Percentiles rank a stretch among this genome's conserved stretches.
Evolutionary conservation across 225 moss, liverwort and hornwort species (phyloP).

Genomic region (Anthoceros angustus): DNA sequence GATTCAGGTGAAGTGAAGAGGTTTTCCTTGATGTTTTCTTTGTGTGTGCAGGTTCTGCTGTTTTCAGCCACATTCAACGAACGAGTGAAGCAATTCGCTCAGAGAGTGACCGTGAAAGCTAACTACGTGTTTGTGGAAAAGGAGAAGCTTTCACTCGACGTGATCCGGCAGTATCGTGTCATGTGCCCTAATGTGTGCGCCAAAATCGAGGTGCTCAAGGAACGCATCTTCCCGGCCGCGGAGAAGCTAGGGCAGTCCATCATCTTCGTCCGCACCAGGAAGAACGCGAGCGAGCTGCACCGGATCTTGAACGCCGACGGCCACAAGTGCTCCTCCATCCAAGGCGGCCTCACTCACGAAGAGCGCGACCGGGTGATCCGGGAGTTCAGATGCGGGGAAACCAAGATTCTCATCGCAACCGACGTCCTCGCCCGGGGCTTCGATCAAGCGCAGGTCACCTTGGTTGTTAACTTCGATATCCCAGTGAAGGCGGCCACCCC

Average conservation of each 20-base stretch:
- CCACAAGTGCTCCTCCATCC: slow-evolving; percentile 79
- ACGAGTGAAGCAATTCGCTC: slow-evolving; percentile 59
- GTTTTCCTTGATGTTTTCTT: no score
- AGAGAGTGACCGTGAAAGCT: slow-evolving; percentile 48
- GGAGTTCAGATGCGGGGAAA: slow-evolving; percentile 80
- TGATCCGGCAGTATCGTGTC: slow-evolving; percentile 85
- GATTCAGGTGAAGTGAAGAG: no score
- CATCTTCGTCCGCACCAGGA: slow-evolving; percentile 74
- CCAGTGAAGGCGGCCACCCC: slow-evolving; percentile 38
- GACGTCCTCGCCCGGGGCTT: slow-evolving; percentile 95
- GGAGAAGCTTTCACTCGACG: slow-evolving; percentile 73
- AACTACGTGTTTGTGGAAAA: slow-evolving; percentile 75
- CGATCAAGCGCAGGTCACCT: slow-evolving; percentile 92
- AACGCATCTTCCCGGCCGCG: slow-evolving; percentile 73
- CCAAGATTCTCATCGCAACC: slow-evolving; percentile 82
- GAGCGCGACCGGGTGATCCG: slow-evolving; percentile 79
- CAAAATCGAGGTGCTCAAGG: slow-evolving; percentile 68
- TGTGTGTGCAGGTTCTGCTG: slow-evolving; percentile 43
- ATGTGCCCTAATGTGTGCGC: slow-evolving; percentile 39
- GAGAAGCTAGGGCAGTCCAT: slow-evolving; percentile 90
- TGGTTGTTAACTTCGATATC: slow-evolving; percentile 85
- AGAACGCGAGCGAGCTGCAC: slow-evolving; percentile 78
- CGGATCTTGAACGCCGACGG: slow-evolving; percentile 68
- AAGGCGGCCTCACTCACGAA: slow-evolving; percentile 81
- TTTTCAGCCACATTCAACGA: slow-evolving; percentile 92